A percentile compares a stretch with the other conserved stretches of the same genome.
Evolutionary conservation across 78 protist species (phyloP).

Genomic region (Polysphondylium violaceum): DNA sequence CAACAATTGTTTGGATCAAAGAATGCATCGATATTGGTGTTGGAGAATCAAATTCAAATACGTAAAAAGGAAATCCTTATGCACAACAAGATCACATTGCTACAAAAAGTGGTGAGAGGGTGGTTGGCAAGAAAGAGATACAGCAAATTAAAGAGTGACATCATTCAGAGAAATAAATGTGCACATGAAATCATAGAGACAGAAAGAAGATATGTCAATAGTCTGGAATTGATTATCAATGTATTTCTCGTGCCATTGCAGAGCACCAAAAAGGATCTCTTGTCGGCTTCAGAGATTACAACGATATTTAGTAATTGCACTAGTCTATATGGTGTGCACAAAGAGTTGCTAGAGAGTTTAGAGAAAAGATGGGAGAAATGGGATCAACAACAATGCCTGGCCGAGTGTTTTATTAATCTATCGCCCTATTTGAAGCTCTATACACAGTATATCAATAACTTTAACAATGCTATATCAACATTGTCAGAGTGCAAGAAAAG

Average conservation of each 20-base stretch:
- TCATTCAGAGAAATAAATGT: slow-evolving; percentile 19
- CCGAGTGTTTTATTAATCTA: slow-evolving; percentile 32
- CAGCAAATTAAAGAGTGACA: neutral
- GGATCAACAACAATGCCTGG: slow-evolving; percentile 24
- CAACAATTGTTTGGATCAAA: slow-evolving; percentile 43
- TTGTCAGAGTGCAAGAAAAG: slow-evolving; percentile 59
- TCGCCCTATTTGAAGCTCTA: slow-evolving; percentile 59
- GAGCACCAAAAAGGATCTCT: slow-evolving; percentile 31
- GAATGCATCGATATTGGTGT: slow-evolving; percentile 42
- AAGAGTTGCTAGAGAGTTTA: slow-evolving; percentile 32
- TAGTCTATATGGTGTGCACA: slow-evolving; percentile 41
- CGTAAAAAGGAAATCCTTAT: slow-evolving; percentile 41
- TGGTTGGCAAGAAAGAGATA: slow-evolving; percentile 48
- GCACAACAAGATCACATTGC: slow-evolving; percentile 58
- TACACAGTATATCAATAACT: slow-evolving; percentile 63
- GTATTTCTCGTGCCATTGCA: slow-evolving; percentile 52
- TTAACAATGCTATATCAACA: slow-evolving; percentile 36
- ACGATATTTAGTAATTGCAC: slow-evolving; percentile 50
- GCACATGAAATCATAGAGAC: slow-evolving; percentile 41
- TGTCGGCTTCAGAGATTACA: slow-evolving; percentile 11
- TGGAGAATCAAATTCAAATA: slow-evolving; percentile 13
- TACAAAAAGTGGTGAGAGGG: slow-evolving; percentile 52
- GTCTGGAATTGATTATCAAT: slow-evolving; percentile 13
- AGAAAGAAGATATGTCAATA: slow-evolving; percentile 39
- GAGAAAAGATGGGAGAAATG: neutral